Conservation (phyloP, 768 basidiomycete species). For the Pulveroboletus sp. region DNA sequence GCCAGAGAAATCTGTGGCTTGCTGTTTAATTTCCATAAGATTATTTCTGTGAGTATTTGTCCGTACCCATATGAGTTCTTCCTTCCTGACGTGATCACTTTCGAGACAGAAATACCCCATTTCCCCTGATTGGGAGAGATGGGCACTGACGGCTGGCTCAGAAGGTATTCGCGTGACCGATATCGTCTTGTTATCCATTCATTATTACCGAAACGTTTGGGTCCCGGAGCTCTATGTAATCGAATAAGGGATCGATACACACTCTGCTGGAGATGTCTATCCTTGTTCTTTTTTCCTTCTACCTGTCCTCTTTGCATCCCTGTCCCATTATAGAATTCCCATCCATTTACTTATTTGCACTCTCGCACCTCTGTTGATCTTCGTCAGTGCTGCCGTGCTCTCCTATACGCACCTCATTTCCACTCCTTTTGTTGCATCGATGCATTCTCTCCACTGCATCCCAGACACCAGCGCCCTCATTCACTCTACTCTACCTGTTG, state of each 20-base stretch:
- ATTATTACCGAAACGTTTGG: conserved; percentile 28
- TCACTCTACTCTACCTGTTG: too few species aligned
- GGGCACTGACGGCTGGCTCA: conserved; percentile 13
- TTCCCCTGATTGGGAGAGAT: conserved; percentile 14
- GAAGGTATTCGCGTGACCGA: conserved; percentile 16
- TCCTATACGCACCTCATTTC: background rate
- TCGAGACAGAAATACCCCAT: conserved; percentile 4
- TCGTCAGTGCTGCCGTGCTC: background rate
- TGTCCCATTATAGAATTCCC: background rate
- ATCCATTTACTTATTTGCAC: conserved; percentile 2
- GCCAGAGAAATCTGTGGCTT: conserved; percentile 15
- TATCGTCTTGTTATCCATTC: conserved; percentile 19
- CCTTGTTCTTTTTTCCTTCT: background rate
- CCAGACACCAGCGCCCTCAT: background rate
- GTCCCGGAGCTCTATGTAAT: conserved; percentile 28
- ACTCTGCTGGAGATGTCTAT: background rate
- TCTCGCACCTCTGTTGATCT: background rate
- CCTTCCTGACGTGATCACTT: background rate
- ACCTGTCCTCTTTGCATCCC: background rate
- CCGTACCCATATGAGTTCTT: background rate
- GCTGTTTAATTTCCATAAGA: conserved; percentile 5
- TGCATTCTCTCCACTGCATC: background rate
- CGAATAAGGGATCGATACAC: conserved; percentile 6
- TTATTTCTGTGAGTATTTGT: conserved; percentile 6
- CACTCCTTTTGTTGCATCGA: background rate